Base-by-base conservation (phyloP, 495 filamentous ascomycete species). In the Beverwykella pulmonaria region DNA sequence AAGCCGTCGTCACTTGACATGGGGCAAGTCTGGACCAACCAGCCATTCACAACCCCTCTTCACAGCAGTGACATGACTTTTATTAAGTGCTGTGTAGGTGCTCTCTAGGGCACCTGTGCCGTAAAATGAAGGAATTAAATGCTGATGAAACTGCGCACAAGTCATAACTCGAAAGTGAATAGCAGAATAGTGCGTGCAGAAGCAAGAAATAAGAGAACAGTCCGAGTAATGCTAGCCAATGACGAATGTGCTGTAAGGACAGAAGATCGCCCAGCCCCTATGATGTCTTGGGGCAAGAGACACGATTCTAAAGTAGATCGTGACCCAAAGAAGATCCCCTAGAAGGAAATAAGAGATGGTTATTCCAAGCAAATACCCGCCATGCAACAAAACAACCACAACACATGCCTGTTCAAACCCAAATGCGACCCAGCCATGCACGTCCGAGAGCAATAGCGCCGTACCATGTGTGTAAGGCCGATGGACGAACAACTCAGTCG, bases 401-500 rank as follows among this genome's bases (percentile, higher is more conserved):
- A 48, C 36, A 27, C 25, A 58, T 55, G 47, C 56, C 62, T 65
- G 57, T 53, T 71, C 63, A 62, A 44, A 50, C 53, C 68, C 20
- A 67, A 36, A 44, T 66, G 47, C 48, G 58, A 63, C 62, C 62
- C 63, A 63, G 68, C 68, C 62, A 71, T 66, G 68, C 63, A 62
- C 68, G 27, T 58, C 63, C 67, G 54, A 61, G 59, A 53, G 30
- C 56, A 59, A 60, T 66, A 71, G 68, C 68, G 68, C 68, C 68
- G 54, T 71, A 53, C 62, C 62, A 62, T 59, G 52, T 58, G 63
- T 71, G 68, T 57, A 65, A 66, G 58, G 58, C 54, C 63, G 19
- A 67, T 63, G 59, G 68, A 67, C 36, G 30, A 71, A 53, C 46
- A 71, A 63, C 59, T 71, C 68, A 57, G 62, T 64, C 50, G 49